These are phyloP conservation scores for Diplotaxis tenuifolia DNA, from an alignment of 345 rosid species.

Conservation along the genomic window DNA sequence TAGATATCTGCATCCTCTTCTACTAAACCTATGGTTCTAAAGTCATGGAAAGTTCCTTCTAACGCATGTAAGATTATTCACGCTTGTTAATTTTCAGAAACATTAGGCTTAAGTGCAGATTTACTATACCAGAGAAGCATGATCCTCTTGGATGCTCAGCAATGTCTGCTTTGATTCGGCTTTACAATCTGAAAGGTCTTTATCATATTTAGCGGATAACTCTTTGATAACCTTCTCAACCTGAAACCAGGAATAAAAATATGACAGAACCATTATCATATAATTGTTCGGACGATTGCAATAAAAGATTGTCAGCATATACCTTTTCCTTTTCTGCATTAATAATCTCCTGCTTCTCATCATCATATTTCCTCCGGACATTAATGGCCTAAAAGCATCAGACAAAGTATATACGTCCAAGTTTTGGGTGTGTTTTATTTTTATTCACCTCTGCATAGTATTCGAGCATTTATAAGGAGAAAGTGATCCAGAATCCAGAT, in stretches of 20 bases:
- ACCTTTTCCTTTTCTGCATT: slow-evolving; percentile 73
- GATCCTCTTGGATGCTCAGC: slow-evolving; percentile 54
- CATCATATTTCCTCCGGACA: slow-evolving; percentile 80
- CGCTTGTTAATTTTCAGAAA: slow-evolving; percentile 40
- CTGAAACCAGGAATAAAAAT: slow-evolving; percentile 41
- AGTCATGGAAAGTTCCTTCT: not conserved
- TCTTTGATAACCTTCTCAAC: slow-evolving; percentile 52
- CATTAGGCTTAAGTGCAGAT: not conserved
- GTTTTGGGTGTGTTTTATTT: not conserved
- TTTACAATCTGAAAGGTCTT: slow-evolving; percentile 51
- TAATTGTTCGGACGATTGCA: not conserved
- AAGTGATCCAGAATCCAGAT: slow-evolving; percentile 31
- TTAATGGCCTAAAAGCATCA: slow-evolving; percentile 65
- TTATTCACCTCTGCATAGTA: no score
- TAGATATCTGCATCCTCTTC: slow-evolving; percentile 5
- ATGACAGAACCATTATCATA: slow-evolving; percentile 20
- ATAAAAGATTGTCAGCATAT: slow-evolving; percentile 38
- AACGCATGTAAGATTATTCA: slow-evolving; percentile 37
- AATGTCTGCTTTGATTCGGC: slow-evolving; percentile 58
- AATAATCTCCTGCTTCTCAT: slow-evolving; percentile 67
- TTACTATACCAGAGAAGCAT: slow-evolving; percentile 59
- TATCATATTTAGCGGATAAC: slow-evolving; percentile 51
- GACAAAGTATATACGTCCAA: slow-evolving; percentile 13
- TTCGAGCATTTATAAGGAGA: slow-evolving; percentile 12
- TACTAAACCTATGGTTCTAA: not conserved